These are phyloP conservation scores for Insectozyma bohioensis DNA, from an alignment of 1,139 yeast species.

Conservation along the genomic window DNA sequence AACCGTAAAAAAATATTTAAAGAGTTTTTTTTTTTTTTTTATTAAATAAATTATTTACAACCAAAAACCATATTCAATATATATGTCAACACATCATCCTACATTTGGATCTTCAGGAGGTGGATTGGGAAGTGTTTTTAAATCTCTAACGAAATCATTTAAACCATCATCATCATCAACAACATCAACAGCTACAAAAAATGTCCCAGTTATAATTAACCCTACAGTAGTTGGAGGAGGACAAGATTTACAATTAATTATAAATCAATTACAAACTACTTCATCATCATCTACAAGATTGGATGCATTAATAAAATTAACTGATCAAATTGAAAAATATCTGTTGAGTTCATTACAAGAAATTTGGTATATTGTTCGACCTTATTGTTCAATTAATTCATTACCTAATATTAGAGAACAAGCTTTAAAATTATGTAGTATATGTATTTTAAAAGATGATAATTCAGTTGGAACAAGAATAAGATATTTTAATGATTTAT, in stretches of 20 bases:
- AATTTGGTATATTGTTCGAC: conserved; percentile 71
- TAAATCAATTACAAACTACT: conserved; percentile 38
- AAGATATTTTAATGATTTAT: conserved; percentile 61
- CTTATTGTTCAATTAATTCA: conserved; percentile 46
- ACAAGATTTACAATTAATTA: conserved; percentile 46
- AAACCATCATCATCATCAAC: conserved; percentile 33
- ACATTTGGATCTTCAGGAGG: conserved; percentile 26
- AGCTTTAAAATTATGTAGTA: conserved; percentile 52
- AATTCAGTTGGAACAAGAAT: conserved; percentile 45
- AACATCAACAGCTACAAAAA: conserved; percentile 20
- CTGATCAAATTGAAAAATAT: conserved; percentile 50
- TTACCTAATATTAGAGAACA: conserved; percentile 47
- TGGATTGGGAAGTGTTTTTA: conserved; percentile 51
- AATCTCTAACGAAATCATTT: conserved; percentile 54
- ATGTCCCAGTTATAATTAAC: conserved; percentile 46
- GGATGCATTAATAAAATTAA: conserved; percentile 52
- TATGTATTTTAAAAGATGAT: conserved; percentile 58
- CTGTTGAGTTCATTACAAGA: conserved; percentile 66
- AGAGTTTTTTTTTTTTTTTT: too few species aligned
- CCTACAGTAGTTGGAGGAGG: conserved; percentile 69
- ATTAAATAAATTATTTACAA: too few species aligned
- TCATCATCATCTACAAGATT: conserved; percentile 40
- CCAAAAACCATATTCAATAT: too few species aligned
- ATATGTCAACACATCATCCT: conserved; percentile 39
- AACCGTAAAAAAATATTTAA: too few species aligned